These are phyloP conservation scores for Martiniozyma asiatica DNA, from an alignment of 1,139 yeast species.

Conservation along the genomic window DNA sequence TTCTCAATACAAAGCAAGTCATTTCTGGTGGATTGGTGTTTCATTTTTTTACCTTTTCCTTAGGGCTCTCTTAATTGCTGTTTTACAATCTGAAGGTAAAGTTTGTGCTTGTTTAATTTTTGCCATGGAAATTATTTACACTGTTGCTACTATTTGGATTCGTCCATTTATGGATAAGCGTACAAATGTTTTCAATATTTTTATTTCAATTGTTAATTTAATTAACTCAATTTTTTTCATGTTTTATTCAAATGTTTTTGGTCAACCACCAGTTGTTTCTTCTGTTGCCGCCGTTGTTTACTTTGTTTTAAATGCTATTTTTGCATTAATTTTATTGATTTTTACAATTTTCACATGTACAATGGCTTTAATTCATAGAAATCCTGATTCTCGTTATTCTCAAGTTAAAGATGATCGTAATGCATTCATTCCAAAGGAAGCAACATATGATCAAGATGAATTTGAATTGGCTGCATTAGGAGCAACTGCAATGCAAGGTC, in stretches of 20 bases:
- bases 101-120: constrained; percentile 72
- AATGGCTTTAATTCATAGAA: constrained; percentile 72
- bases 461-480: constrained; percentile 83
- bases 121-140: constrained; percentile 59
- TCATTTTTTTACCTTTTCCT: constrained; percentile 53
- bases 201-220: constrained; percentile 67
- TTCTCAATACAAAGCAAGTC: constrained; percentile 81
- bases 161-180: constrained; percentile 93
- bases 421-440: constrained; percentile 58
- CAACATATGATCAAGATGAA: constrained; percentile 34
- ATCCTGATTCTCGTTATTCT: constrained; percentile 92
- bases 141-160: constrained; percentile 49
- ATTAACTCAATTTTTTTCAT: constrained; percentile 76
- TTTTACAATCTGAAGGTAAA: constrained; percentile 68
- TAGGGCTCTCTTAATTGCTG: constrained; percentile 78
- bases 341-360: constrained; percentile 82
- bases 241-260: constrained; percentile 78
- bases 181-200: constrained; percentile 83
- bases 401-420: constrained; percentile 97
- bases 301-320: constrained; percentile 78
- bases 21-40: constrained; percentile 69
- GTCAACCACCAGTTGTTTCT: constrained; percentile 75
- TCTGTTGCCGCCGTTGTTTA: constrained; percentile 91
- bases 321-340: constrained; percentile 70
- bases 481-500: constrained; percentile 77